phyloP scores from a whole-genome alignment of 176 grass and related monocot genomes.

The Triticum turgidum region DNA sequence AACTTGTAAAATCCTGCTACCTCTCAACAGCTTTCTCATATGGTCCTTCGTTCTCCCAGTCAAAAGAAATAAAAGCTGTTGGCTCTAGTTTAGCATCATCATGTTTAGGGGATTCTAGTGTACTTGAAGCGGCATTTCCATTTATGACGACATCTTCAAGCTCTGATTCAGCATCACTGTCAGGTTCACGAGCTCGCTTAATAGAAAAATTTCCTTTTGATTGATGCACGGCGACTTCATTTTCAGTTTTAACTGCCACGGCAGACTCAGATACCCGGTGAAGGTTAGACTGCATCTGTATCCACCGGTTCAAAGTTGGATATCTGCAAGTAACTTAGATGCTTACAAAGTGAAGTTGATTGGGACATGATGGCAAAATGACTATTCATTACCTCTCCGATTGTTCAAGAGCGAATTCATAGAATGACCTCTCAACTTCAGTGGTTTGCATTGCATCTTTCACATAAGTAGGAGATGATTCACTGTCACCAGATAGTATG shows the following conservation, averaged over 20 bases:
- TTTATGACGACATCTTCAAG: constrained; percentile 48
- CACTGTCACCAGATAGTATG: constrained; percentile 68
- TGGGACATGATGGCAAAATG: constrained; percentile 22
- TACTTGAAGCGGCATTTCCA: constrained; percentile 46
- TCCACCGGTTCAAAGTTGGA: constrained; percentile 94
- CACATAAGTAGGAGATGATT: constrained; percentile 50
- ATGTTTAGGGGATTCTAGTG: constrained; percentile 48
- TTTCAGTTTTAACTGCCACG: constrained; percentile 53
- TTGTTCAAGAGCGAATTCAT: constrained; percentile 94
- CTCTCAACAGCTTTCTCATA: constrained; percentile 93
- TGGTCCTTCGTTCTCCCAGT: constrained; percentile 91
- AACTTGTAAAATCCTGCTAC: constrained; percentile 34
- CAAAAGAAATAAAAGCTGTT: constrained; percentile 77
- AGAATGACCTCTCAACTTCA: constrained; percentile 81
- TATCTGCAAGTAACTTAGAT: constrained; percentile 56
- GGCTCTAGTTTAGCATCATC: constrained; percentile 60
- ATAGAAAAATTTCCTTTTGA: constrained; percentile 59
- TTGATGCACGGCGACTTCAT: constrained; percentile 41
- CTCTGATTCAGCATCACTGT: constrained; percentile 77
- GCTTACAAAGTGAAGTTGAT: constrained; percentile 21
- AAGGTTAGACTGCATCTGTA: constrained; percentile 99
- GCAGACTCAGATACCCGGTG: constrained; percentile 81
- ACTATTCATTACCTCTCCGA: constrained; percentile 75
- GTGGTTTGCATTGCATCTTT: constrained; percentile 53
- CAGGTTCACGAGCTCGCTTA: constrained; percentile 75